These are phyloP conservation scores for Miscanthus lutarioriparius DNA, from an alignment of 176 grass and related monocot genomes.

Conservation along the genomic window DNA sequence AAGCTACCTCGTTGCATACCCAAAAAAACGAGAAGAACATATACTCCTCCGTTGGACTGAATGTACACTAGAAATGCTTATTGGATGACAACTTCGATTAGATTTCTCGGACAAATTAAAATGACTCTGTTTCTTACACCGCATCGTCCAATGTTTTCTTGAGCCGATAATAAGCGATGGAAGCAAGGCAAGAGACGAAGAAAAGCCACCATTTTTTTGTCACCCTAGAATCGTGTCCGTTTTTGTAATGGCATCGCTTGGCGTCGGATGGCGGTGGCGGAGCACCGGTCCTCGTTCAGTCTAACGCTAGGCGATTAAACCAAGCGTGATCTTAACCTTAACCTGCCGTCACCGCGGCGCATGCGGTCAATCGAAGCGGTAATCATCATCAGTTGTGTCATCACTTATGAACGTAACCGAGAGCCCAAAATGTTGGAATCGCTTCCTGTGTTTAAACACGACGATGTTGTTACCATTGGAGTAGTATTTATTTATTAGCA, in stretches of 20 bases:
- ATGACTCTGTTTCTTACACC: neutral
- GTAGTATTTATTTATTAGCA: neutral
- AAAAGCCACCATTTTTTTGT: neutral
- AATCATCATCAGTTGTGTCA: neutral
- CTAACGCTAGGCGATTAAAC: neutral
- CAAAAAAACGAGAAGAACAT: neutral
- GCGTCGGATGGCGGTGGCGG: neutral
- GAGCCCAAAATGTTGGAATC: neutral
- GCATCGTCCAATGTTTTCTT: neutral
- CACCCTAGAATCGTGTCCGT: neutral
- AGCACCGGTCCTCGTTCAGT: neutral
- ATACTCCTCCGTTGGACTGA: neutral
- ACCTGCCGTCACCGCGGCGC: neutral
- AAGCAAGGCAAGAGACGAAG: constrained; percentile 5
- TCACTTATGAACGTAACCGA: neutral
- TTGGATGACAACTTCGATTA: neutral
- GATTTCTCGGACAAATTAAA: neutral
- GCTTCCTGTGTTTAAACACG: neutral
- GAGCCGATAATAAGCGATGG: neutral
- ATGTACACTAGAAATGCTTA: neutral
- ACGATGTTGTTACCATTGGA: neutral
- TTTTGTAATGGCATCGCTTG: neutral
- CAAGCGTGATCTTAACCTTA: neutral
- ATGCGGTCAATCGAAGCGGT: neutral
- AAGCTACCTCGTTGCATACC: neutral